Evolutionary conservation across 495 filamentous ascomycete genomes (phyloP), one percentile per base, ranked within the genome.

Genomic region (Chaetomium tenue): DNA sequence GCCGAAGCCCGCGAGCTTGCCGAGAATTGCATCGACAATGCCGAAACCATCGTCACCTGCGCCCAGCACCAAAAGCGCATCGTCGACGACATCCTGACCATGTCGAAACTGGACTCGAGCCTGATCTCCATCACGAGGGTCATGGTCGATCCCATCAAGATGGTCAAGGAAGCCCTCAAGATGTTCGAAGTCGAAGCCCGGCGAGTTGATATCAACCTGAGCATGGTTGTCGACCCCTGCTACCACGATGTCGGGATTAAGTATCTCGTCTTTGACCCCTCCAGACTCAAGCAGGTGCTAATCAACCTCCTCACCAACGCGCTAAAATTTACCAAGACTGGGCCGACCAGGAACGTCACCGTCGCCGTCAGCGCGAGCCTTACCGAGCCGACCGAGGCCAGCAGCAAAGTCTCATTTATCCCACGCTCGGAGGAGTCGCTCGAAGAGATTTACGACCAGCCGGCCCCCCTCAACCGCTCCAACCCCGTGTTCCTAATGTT

Each of bases 21-120:
- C 5, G 76, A 75, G 20, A 80, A 76, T 63, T 81, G 80, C 54
- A 80, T 90, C 28, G 86, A 92, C 69, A 88, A 86, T 2, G 87
- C 89, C 5, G 86, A 91, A 58, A 93, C 89, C 2, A 93, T 95
- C 65, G 79, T 84, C 15, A 80, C 87, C 7, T 93, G 90, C 65
- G 84, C 89, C 6, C 83, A 86, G 63, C 91, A 93, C 70, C 89
- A 93, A 71, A 90, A 89, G 72, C 80, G 89, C 12, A 92, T 94
- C 48, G 86, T 93, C 5, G 88, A 92, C 68, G 89, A 92, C 68
- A 86, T 93, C 15, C 77, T 93, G 51, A 89, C 87, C 4, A 83
- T 91, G 63, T 91, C 88, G 2, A 93, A 93, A 70, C 80, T 93
- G 20, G 89, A 93, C 66, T 88, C 87, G 3, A 86, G 86, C 18